Evolutionary conservation across 2,329 filamentous ascomycete genomes (phyloP), one percentile per base, ranked within the genome.

Genomic region (Apiospora aurea): DNA sequence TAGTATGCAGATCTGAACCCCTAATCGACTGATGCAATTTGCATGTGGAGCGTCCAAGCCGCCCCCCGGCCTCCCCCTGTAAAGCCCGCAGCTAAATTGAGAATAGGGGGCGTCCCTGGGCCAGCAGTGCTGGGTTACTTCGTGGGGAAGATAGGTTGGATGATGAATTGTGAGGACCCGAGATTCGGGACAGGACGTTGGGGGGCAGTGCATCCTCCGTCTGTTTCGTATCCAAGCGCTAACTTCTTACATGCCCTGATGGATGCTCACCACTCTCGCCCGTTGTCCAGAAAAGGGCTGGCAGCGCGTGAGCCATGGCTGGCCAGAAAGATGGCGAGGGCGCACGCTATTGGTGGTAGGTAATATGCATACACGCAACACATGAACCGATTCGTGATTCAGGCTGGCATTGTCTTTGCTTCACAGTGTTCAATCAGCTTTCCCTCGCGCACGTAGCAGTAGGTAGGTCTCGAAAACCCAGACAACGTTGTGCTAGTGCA

Each of bases 11-110:
- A 64, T 64, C 57, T 64, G 57, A 64, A 41, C 57, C 57, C 57
- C 57, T 64, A 64, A 64, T 64, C 57, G 57, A 64, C 57, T 64
- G 57, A 64, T 64, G 57, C 57, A 64, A 64, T 64, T 64, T 64
- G 29, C 3, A 64, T 64, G 57, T 64, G 57, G 57, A 41, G 57
- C 34, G n/a, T 8, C 21, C 34, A 64, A 64, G 57, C 57, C 57
- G 57, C 57, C 57, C 29, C 29, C 18, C 34, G 16, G 21, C 16
- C n/a, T n/a, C 57, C 57, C 53, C 53, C 34, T 38, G 18, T n/a
- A 38, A 38, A 38, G 57, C 21, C 57, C 29, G 16, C 34, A 41
- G 34, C 57, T 64, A 64, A 64, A 64, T 64, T 41, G 57, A 41
- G 57, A 64, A 64, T 64, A 64, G 57, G 57, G 57, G 57, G 34